These are phyloP conservation scores for Lepraria neglecta DNA, from an alignment of 495 filamentous ascomycete species.

Conservation along the genomic window DNA sequence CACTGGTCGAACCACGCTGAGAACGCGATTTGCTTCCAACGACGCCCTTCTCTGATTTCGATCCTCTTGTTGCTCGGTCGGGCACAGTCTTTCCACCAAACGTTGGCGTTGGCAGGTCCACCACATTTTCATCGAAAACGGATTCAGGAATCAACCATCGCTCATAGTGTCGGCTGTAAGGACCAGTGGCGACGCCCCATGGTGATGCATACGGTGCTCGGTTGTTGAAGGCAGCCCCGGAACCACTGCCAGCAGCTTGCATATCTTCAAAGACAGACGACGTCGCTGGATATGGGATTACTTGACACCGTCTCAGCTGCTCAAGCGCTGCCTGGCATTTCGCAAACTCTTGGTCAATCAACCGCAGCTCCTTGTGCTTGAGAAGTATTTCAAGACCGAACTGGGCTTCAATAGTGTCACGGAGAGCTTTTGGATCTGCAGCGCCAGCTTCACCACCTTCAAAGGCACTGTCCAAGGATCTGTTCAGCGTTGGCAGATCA, in stretches of 20 bases:
- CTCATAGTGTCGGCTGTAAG: slow-evolving; percentile 88
- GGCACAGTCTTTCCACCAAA: slow-evolving; percentile 38
- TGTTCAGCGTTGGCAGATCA: background rate
- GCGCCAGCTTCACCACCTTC: background rate
- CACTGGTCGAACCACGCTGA: slow-evolving; percentile 50
- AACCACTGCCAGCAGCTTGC: slow-evolving; percentile 61
- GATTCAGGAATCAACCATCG: slow-evolving; percentile 89
- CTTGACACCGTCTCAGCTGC: slow-evolving; percentile 82
- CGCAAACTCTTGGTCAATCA: slow-evolving; percentile 93
- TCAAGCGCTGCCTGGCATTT: slow-evolving; percentile 95
- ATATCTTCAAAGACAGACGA: slow-evolving; percentile 54
- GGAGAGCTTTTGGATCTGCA: slow-evolving; percentile 37
- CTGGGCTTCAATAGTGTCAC: slow-evolving; percentile 72
- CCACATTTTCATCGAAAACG: slow-evolving; percentile 57
- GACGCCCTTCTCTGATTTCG: slow-evolving; percentile 50
- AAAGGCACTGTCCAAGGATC: background rate
- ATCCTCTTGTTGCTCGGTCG: slow-evolving; percentile 71
- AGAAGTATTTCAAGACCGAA: slow-evolving; percentile 86
- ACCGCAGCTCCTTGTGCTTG: slow-evolving; percentile 87
- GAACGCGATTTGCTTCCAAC: slow-evolving; percentile 56
- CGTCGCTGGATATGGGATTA: slow-evolving; percentile 76
- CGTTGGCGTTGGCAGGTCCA: slow-evolving; percentile 32
- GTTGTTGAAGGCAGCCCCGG: slow-evolving; percentile 57
- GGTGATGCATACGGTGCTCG: slow-evolving; percentile 65
- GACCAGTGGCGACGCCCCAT: slow-evolving; percentile 84